A percentile compares a stretch with the other conserved stretches of the same genome.
These are phyloP conservation scores for Pseudocercospora fijiensis DNA, from an alignment of 2,329 filamentous ascomycete genomes.

Conservation along the genomic window DNA sequence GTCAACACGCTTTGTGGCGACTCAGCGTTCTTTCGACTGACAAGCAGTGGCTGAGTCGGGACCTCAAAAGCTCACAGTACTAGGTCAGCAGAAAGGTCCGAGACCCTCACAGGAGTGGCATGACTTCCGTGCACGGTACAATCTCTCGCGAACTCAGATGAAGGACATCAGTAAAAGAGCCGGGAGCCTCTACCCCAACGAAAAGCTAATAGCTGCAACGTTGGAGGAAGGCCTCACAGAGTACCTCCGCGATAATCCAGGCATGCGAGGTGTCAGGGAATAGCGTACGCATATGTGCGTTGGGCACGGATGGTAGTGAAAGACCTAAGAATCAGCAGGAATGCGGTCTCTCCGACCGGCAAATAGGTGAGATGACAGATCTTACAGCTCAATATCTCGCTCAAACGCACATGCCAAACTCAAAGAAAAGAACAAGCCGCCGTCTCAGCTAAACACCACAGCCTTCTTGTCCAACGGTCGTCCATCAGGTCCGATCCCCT, in stretches of 20 bases:
- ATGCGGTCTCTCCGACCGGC: neutral
- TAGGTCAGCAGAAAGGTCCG: neutral
- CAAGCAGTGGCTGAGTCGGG: neutral
- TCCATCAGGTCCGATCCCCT: conserved; percentile 86
- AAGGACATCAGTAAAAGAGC: neutral
- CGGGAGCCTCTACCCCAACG: neutral
- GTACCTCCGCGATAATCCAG: neutral
- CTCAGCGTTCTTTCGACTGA: neutral
- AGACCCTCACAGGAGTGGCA: neutral
- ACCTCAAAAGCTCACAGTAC: neutral
- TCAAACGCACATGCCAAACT: neutral
- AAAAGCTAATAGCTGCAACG: neutral
- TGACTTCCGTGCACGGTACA: neutral
- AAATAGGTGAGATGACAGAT: neutral
- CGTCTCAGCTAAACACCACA: conserved; percentile 74
- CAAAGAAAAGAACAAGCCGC: neutral
- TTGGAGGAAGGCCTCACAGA: neutral
- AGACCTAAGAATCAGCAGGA: neutral
- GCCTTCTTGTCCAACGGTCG: conserved; percentile 90
- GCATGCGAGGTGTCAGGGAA: neutral
- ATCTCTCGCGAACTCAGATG: neutral
- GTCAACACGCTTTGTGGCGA: neutral
- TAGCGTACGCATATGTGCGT: neutral
- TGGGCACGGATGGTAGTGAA: neutral
- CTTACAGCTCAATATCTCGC: neutral